Percentiles rank a stretch among this genome's conserved stretches.
Conservation (phyloP, 2,329 filamentous ascomycete genomes). For the Talaromyces sp. region DNA sequence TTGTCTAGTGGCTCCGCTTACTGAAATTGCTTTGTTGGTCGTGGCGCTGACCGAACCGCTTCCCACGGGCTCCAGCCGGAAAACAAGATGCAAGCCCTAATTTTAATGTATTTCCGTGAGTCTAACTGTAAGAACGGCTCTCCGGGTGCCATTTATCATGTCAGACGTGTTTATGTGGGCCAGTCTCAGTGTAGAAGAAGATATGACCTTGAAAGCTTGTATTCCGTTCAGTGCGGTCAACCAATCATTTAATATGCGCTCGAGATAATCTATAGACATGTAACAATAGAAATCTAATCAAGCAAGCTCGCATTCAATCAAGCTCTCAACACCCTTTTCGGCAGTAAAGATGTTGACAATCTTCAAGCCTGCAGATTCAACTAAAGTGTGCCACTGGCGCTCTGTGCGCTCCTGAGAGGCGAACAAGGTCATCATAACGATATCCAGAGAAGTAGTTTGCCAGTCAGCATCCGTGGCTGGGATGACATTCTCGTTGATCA, state of each 20-base stretch:
- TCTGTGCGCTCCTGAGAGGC: constrained; percentile 16
- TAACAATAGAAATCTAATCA: not conserved
- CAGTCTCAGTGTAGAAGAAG: not conserved
- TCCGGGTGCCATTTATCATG: not conserved
- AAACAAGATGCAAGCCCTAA: not conserved
- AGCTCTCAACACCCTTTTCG: constrained; percentile 15
- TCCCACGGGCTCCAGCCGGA: not conserved
- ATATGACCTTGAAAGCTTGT: not conserved
- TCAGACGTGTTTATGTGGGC: not conserved
- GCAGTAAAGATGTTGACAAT: constrained; percentile 27
- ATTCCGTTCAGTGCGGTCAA: too few relatives aligned
- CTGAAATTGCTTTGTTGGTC: not conserved
- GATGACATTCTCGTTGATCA: constrained; percentile 32
- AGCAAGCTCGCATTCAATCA: constrained; percentile 18
- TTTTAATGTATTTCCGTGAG: not conserved
- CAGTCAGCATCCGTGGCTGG: constrained; percentile 32
- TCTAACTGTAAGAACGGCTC: not conserved
- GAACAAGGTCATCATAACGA: constrained; percentile 17
- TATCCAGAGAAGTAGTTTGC: constrained; percentile 34
- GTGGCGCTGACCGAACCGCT: not conserved
- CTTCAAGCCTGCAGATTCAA: constrained; percentile 22
- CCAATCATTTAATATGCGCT: not conserved
- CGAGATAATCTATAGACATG: not conserved
- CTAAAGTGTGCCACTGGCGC: constrained; percentile 14
- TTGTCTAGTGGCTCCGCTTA: not conserved